Evolutionary conservation across 2,329 filamentous ascomycete species (phyloP), one percentile per base, ranked within the genome.

Genomic region (Fusarium hostae): DNA sequence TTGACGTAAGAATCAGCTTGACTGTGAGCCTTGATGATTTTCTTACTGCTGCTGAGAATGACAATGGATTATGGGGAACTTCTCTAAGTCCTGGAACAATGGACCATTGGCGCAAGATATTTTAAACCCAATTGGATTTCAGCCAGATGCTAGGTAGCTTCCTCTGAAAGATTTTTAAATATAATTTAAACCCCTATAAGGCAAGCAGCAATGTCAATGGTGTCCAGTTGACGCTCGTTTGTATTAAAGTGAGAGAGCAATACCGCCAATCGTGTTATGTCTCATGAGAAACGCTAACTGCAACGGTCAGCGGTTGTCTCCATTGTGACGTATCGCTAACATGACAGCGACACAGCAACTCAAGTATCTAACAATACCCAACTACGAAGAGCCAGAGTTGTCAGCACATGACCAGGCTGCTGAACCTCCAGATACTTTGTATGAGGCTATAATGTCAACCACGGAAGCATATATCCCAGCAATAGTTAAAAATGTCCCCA

Each of bases 391-490:
- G 37, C 75, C 75, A 2, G 82, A 84, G 74, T 85, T 85, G 44
- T 85, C 82, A 0, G 79, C 81, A 54, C 83, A 85, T 1, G 82
- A 82, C 78, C 81, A 85, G 0, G 81, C 81, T 2, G 75, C 72
- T 10, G 81, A 81, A 0, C 81, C 81, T 1, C 79, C 79, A 6
- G 75, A 76, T 15, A 63, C 65, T 22, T 73, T 75, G 52, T 84
- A 84, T 0, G 75, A 75, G 7, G 81, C 76, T n/a, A 75, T 79
- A 34, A 74, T 75, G 12, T 72, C 77, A 5, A 82, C 74, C 8
- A 86, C 72, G 2, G 82, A 82, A 3, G 82, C 83, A 59, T 85
- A 85, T 0, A 83, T 85, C 1, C 83, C 84, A 12, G 77, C 80
- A 47, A 85, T 71, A 72, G 81, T 85, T 2, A 85, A 52, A 63